phyloP scores from a whole-genome alignment of 371 early-diverging fungal genomes.

The Circinella umbellata region DNA sequence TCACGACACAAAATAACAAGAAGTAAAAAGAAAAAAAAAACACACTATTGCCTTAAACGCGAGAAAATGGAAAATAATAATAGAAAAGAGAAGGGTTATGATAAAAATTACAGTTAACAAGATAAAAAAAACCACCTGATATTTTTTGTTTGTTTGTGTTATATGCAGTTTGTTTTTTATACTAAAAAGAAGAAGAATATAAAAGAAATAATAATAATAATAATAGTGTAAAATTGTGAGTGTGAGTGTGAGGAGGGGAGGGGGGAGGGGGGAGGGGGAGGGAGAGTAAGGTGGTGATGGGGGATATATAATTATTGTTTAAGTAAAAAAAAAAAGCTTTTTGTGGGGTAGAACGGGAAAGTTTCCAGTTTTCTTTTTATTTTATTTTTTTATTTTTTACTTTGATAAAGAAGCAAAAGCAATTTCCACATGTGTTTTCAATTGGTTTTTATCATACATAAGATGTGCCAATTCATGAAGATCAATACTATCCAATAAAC shows the following conservation, averaged over 20 bases:
- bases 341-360: no score
- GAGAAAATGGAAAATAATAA: no score
- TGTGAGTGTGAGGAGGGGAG: no score
- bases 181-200: conserved; percentile 10
- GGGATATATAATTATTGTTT: no score
- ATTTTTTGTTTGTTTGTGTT: not conserved
- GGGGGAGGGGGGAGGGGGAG: not conserved
- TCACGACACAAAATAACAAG: no score
- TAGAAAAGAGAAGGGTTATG: no score
- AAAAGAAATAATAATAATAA: not conserved
- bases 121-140: not conserved
- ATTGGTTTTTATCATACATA: conserved; percentile 37
- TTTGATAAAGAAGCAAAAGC: conserved; percentile 29
- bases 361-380: no score
- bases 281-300: not conserved
- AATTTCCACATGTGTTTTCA: conserved; percentile 37
- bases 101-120: no score
- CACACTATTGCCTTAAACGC: not conserved
- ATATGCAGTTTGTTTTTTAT: no score
- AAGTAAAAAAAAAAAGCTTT: no score
- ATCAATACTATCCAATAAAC: conserved; percentile 34
- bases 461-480: conserved; percentile 39
- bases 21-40: not conserved
- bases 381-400: not conserved
- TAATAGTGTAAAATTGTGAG: no score